A percentile compares a stretch with the other conserved stretches of the same genome.
Evolutionary conservation across 192 early-diverging fungal species (phyloP).

Genomic region (Linnemannia hyalina): DNA sequence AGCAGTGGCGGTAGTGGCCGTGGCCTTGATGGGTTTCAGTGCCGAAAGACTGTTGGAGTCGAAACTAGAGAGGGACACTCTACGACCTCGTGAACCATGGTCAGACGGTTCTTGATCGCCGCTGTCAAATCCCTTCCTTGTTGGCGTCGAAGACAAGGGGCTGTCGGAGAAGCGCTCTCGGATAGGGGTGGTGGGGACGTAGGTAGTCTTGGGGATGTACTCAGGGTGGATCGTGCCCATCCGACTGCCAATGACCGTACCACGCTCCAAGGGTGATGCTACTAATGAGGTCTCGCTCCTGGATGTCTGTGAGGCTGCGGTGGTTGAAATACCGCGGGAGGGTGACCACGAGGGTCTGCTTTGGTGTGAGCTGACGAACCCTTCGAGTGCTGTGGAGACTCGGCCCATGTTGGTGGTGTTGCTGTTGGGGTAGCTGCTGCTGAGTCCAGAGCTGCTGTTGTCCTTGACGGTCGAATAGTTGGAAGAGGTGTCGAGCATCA

Average conservation of each 20-base stretch:
- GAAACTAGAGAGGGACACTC: constrained; percentile 44
- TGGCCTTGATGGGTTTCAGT: constrained; percentile 16
- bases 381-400: constrained; percentile 16
- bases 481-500: constrained; percentile 24
- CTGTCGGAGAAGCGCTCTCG: constrained; percentile 13
- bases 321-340: neutral
- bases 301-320: neutral
- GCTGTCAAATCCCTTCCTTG: neutral
- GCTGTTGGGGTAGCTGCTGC: neutral
- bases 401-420: neutral
- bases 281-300: constrained; percentile 10
- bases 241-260: constrained; percentile 30
- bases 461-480: neutral
- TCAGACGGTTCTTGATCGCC: neutral
- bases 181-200: constrained; percentile 27
- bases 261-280: constrained; percentile 33
- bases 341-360: neutral
- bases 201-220: constrained; percentile 30
- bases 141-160: neutral
- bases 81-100: constrained; percentile 10
- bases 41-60: constrained; percentile 42
- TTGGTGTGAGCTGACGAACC: neutral
- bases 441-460: neutral
- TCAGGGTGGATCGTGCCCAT: constrained; percentile 42
- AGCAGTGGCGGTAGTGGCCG: constrained; percentile 15